A percentile compares a stretch with the other conserved stretches of the same genome.
Conservation (phyloP, 495 filamentous ascomycete genomes). For the Neurospora hispaniola region DNA sequence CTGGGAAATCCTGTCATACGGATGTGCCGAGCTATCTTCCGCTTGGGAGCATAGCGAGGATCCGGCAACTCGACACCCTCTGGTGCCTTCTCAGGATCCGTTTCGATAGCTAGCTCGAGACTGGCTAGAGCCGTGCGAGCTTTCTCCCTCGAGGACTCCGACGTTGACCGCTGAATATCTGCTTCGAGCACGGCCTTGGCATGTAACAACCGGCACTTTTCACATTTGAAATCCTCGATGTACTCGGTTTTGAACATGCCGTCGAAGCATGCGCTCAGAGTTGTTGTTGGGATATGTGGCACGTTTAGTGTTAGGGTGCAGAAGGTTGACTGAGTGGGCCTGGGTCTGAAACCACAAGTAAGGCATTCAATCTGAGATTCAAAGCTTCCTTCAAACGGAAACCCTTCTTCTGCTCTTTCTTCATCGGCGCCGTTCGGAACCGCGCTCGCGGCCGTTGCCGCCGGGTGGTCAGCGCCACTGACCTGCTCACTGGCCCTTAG, state of each 20-base stretch:
- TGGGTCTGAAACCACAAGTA: slow-evolving; percentile 80
- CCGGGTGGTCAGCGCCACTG: neutral
- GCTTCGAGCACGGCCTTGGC: slow-evolving; percentile 35
- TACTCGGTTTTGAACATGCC: slow-evolving; percentile 87
- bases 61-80: slow-evolving; percentile 68
- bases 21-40: slow-evolving; percentile 75
- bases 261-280: slow-evolving; percentile 64
- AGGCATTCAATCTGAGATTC: slow-evolving; percentile 91
- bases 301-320: slow-evolving; percentile 90
- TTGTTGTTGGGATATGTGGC: slow-evolving; percentile 51
- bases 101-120: slow-evolving; percentile 52
- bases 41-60: slow-evolving; percentile 58
- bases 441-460: slow-evolving; percentile 7
- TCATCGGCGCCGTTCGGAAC: slow-evolving; percentile 19
- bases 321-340: slow-evolving; percentile 70
- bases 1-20: slow-evolving; percentile 79
- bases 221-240: slow-evolving; percentile 95
- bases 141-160: slow-evolving; percentile 37
- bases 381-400: slow-evolving; percentile 75
- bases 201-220: slow-evolving; percentile 79
- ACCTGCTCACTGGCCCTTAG: neutral
- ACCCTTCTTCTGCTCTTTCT: slow-evolving; percentile 50
- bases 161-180: slow-evolving; percentile 27
- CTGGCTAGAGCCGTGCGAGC: slow-evolving; percentile 37
- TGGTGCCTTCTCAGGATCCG: slow-evolving; percentile 67